Percentiles rank a stretch among this genome's conserved stretches.
Conservation (phyloP, 2,329 filamentous ascomycete species). For the Aspergillus quadricinctus region DNA sequence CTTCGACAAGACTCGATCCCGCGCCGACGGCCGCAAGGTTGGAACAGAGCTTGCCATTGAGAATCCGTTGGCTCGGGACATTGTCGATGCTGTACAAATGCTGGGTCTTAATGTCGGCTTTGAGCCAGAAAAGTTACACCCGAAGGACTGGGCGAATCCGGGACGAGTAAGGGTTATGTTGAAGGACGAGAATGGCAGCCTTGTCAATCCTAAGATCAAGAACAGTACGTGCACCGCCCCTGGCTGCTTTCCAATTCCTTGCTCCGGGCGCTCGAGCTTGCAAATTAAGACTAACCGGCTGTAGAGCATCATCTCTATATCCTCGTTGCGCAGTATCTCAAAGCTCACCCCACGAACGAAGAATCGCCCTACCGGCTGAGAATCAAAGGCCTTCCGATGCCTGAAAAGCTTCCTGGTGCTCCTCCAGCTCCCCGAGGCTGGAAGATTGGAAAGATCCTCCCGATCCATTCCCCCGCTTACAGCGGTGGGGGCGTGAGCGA, state of each 20-base stretch:
- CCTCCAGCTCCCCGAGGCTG: slow-evolving; percentile 79
- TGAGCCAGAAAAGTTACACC: slow-evolving; percentile 88
- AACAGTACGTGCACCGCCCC: slow-evolving; percentile 53
- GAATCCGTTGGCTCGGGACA: slow-evolving; percentile 84
- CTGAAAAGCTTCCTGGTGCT: slow-evolving; percentile 64
- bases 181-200: slow-evolving; percentile 50
- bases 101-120: slow-evolving; percentile 64
- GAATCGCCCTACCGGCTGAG: slow-evolving; percentile 65
- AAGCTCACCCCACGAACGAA: slow-evolving; percentile 71
- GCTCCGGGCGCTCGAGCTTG: not conserved
- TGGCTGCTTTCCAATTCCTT: not conserved
- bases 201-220: slow-evolving; percentile 52
- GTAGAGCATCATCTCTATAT: slow-evolving; percentile 79
- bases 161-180: slow-evolving; percentile 79
- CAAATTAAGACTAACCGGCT: not conserved
- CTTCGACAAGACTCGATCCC: slow-evolving; percentile 67
- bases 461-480: slow-evolving; percentile 82
- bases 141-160: slow-evolving; percentile 96
- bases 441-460: slow-evolving; percentile 82
- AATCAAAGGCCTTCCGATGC: slow-evolving; percentile 68
- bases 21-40: slow-evolving; percentile 79
- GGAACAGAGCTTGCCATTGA: slow-evolving; percentile 65
- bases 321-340: slow-evolving; percentile 71
- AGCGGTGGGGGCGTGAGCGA: slow-evolving; percentile 91
- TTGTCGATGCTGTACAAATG: slow-evolving; percentile 75